Conservation (phyloP, 2,329 filamentous ascomycete species). For the Alternaria longipes region DNA sequence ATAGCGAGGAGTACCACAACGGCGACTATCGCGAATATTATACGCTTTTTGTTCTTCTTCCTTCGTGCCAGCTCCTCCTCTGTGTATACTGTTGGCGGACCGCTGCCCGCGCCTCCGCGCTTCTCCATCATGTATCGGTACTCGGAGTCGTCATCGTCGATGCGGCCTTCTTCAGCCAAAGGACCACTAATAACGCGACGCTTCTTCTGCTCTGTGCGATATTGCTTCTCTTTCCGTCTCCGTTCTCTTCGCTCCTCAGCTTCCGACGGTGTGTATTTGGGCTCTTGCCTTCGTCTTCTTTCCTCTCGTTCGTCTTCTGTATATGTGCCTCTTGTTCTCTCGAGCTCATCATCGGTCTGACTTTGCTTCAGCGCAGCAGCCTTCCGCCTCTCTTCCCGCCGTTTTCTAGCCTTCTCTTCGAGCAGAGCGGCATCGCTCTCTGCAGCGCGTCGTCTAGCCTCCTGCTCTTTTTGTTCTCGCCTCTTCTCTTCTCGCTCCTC, state of each 20-base stretch:
- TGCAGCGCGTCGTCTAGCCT: conserved; percentile 31
- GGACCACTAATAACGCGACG: conserved; percentile 59
- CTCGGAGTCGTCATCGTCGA: conserved; percentile 55
- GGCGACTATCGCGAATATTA: conserved; percentile 54
- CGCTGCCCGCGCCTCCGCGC: conserved; percentile 54
- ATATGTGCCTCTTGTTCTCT: conserved; percentile 36
- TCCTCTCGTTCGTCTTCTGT: conserved; percentile 45
- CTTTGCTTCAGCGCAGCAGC: conserved; percentile 27
- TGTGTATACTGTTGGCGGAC: conserved; percentile 44
- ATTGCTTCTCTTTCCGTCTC: conserved; percentile 53
- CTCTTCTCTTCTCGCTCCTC: conserved; percentile 47
- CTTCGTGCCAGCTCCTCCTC: conserved; percentile 52
- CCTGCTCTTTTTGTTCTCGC: conserved; percentile 53
- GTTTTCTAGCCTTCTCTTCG: conserved; percentile 35
- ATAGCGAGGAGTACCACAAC: conserved; percentile 56
- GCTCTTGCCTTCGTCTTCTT: conserved; percentile 37
- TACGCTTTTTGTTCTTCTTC: conserved; percentile 61
- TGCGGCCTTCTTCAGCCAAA: conserved; percentile 55
- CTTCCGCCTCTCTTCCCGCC: conserved; percentile 48
- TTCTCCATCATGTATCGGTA: conserved; percentile 53
- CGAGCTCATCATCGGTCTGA: conserved; percentile 36
- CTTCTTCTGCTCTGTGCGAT: conserved; percentile 44
- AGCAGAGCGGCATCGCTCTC: conserved; percentile 33
- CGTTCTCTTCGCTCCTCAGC: conserved; percentile 50
- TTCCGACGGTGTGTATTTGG: conserved; percentile 52